A percentile compares a stretch with the other conserved stretches of the same genome.
Evolutionary conservation across 352 stramenopile species (phyloP).

Genomic region (Phytophthora sansomeana): DNA sequence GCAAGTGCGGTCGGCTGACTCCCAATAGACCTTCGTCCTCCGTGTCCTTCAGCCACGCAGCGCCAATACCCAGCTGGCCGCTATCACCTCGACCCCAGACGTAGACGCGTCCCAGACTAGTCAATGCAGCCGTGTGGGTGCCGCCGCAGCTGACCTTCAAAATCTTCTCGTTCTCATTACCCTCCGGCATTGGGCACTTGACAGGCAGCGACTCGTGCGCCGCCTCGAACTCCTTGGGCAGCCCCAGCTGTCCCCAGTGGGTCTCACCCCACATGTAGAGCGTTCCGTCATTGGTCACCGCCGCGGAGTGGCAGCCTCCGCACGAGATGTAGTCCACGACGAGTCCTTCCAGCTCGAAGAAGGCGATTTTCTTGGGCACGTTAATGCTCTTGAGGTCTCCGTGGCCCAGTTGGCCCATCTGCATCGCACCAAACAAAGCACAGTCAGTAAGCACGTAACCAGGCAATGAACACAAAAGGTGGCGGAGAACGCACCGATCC

Average conservation of each 20-base stretch:
- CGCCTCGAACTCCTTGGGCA: conserved; percentile 70
- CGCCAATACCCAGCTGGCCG: conserved; percentile 76
- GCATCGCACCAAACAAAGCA: conserved; percentile 12
- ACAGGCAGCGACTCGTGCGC: conserved; percentile 68
- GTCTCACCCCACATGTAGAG: conserved; percentile 88
- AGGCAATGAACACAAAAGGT: background rate
- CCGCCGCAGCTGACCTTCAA: conserved; percentile 86
- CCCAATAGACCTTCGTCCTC: conserved; percentile 67
- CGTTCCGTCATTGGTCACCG: conserved; percentile 69
- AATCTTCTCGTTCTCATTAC: conserved; percentile 58
- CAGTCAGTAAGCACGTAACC: conserved; percentile 14
- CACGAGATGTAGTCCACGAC: conserved; percentile 82
- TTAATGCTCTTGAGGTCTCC: conserved; percentile 81
- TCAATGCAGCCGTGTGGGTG: conserved; percentile 78
- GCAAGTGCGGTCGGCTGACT: conserved; percentile 61
- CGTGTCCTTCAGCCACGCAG: conserved; percentile 68
- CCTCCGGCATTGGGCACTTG: conserved; percentile 66
- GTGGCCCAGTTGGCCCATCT: conserved; percentile 87
- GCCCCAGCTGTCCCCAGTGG: conserved; percentile 82
- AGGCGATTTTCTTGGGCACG: conserved; percentile 63
- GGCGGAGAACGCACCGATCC: conserved; percentile 48
- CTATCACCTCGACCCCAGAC: conserved; percentile 84
- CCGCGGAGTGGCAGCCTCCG: conserved; percentile 83
- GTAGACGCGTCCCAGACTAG: conserved; percentile 75
- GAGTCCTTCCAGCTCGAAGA: conserved; percentile 60